A percentile compares a stretch with the other conserved stretches of the same genome.
Conservation (phyloP, 345 rosid species). For the Boechera divaricarpa region DNA sequence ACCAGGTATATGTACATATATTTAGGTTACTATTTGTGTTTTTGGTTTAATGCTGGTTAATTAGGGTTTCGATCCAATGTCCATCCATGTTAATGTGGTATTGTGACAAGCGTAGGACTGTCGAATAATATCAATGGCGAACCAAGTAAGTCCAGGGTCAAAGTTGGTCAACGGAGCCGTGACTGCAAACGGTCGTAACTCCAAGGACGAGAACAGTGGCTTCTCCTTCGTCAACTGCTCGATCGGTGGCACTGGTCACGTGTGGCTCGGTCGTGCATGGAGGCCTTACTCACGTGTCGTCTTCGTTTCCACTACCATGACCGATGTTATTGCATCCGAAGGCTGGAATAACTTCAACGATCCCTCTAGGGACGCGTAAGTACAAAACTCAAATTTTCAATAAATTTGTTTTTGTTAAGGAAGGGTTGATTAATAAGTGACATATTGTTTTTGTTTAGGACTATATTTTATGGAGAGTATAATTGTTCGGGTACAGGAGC, state of each 20-base stretch:
- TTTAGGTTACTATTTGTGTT: not conserved
- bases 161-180: constrained; percentile 73
- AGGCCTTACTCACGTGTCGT: constrained; percentile 80
- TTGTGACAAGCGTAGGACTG: constrained; percentile 51
- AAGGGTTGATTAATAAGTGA: not conserved
- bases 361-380: constrained; percentile 76
- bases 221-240: constrained; percentile 66
- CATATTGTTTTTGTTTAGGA: constrained; percentile 50
- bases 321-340: constrained; percentile 78
- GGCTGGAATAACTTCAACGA: constrained; percentile 95
- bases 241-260: constrained; percentile 82
- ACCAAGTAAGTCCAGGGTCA: constrained; percentile 65
- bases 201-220: constrained; percentile 79
- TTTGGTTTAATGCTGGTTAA: not conserved
- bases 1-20: constrained; percentile 49
- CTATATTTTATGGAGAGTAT: constrained; percentile 72
- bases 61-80: not conserved
- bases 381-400: not conserved
- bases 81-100: not conserved
- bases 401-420: not conserved
- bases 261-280: constrained; percentile 97
- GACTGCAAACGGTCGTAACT: constrained; percentile 81
- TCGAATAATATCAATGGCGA: constrained; percentile 77
- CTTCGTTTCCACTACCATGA: constrained; percentile 63
- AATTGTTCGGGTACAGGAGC: constrained; percentile 83